Base-by-base conservation (phyloP, 306 rosid genomes). In the Begonia loranthoides region DNA sequence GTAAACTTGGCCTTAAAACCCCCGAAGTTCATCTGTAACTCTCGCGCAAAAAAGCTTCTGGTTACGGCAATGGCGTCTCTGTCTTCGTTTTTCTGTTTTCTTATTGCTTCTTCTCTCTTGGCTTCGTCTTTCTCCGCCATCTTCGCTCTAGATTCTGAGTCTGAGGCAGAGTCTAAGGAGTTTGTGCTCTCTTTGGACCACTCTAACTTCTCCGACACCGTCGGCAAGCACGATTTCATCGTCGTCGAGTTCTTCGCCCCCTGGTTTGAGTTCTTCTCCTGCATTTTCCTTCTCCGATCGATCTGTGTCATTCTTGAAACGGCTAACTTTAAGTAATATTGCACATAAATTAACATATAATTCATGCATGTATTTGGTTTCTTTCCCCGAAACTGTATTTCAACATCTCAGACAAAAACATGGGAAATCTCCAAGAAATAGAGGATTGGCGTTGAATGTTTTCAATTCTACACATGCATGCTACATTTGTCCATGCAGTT, bases 241-340 rank as follows among this genome's bases (percentile, higher is more conserved):
- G 99, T 83, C 52, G 89, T 87, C 12, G 99, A 92, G 75, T 92
- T 92, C 69, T 86, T 86, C 68, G 94, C 93, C 9, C 99, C 99
- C 0, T 83, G 94, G 99, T 90, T 70, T 21, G 38, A 0, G 48
- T 64, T 22, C 54, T 15, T 43, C 62, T 60, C 40, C 28, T 0
- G 55, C 61, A 9, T 33, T 36, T 10, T 10, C 6, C 47, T n/a
- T 11, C 47, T 43, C 15, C 10, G 47, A 10, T 43, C 47, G 9
- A 19, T 2, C 22, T 19, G 22, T 19, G 22, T 19, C 3, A 19
- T 4, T 19, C 22, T 19, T 19, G 22, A 19, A 19, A 19, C 22
- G 8, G 6, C 36, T 28, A 28, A 28, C 36, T 28, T 28, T 28
- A 7, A 28, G 36, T 3, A 28, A 4, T 28, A 28, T 28, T 28